Base-by-base conservation (phyloP, 345 rosid species). In the Punica granatum region DNA sequence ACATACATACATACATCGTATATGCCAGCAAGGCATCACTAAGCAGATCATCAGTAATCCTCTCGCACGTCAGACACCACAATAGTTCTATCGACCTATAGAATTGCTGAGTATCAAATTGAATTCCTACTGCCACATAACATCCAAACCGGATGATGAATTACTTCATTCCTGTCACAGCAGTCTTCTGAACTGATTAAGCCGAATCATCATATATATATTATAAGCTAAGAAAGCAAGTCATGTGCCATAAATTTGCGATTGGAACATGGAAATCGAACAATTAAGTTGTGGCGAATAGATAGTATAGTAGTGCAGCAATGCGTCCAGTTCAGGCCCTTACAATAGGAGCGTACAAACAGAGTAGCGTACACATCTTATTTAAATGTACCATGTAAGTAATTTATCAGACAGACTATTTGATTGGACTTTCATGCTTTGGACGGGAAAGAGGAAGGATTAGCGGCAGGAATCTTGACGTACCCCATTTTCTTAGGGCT, bases 401-500 rank as follows among this genome's bases (percentile, higher is more conserved):
- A n/a, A n/a, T n/a, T 15, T 8, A 4, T 4, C 14, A 2, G 12
- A 8, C 3, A 43, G 48, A 46, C n/a, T 6, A 46, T 3, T 46
- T 19, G 6, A 7, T 46, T 14, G n/a, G 13, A 46, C n/a, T 56
- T 30, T 44, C 34, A 70, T 15, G 69, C 74, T 56, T 70, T 70
- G 42, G 68, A 11, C 13, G 74, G 56, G 41, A 25, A 37, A 7
- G 74, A 64, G 58, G 65, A 19, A 21, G 68, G 32, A n/a, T 70
- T 54, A 9, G 72, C 77, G 15, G 69, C 82, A 5, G 96, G 84
- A 76, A 93, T 81, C 80, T 83, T 85, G 51, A 83, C 82, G 70
- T 90, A 92, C 11, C 97, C 98, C 73, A 82, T 60, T 77, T 90
- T 90, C 92, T 92, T 88, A 30, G 83, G 82, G 68, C 83, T 46